These are phyloP conservation scores for Debaryomyces singareniensis DNA, from an alignment of 1,139 yeast species.

Conservation along the genomic window DNA sequence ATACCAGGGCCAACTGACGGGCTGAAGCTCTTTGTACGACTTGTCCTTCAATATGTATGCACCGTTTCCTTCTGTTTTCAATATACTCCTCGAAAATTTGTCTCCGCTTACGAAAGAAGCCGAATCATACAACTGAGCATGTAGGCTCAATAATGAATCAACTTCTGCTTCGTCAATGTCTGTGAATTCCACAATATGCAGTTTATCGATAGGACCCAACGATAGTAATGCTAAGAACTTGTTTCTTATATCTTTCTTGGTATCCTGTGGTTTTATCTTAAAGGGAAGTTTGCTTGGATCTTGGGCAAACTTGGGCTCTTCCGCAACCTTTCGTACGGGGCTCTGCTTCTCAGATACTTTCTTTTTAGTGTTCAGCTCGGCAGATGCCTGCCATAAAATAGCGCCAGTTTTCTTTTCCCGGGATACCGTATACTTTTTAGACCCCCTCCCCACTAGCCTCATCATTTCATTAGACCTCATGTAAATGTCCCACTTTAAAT, in stretches of 20 bases:
- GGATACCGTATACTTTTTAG: constrained; percentile 25
- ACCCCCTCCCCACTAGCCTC: constrained; percentile 25
- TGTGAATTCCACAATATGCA: constrained; percentile 10
- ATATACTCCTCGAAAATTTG: constrained; percentile 18
- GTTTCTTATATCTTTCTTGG: constrained; percentile 11
- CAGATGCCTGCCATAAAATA: constrained; percentile 10
- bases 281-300: constrained; percentile 12
- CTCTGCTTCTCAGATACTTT: not conserved
- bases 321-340: not conserved
- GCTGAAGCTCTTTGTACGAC: constrained; percentile 35
- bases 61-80: constrained; percentile 3
- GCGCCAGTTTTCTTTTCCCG: constrained; percentile 25
- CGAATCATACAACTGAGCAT: constrained; percentile 27
- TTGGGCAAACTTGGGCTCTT: too few species aligned
- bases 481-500: constrained; percentile 32
- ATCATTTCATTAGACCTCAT: constrained; percentile 9
- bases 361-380: constrained; percentile 1
- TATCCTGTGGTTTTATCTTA: constrained; percentile 14
- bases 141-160: constrained; percentile 8
- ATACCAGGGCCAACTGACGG: constrained; percentile 32
- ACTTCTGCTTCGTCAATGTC: constrained; percentile 6
- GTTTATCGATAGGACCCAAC: constrained; percentile 31
- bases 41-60: constrained; percentile 32
- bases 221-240: constrained; percentile 32
- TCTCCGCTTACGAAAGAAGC: constrained; percentile 27